Evolutionary conservation across 257 asterid species (phyloP), one percentile per base, ranked within the genome.

Genomic region (Solanum piurae): DNA sequence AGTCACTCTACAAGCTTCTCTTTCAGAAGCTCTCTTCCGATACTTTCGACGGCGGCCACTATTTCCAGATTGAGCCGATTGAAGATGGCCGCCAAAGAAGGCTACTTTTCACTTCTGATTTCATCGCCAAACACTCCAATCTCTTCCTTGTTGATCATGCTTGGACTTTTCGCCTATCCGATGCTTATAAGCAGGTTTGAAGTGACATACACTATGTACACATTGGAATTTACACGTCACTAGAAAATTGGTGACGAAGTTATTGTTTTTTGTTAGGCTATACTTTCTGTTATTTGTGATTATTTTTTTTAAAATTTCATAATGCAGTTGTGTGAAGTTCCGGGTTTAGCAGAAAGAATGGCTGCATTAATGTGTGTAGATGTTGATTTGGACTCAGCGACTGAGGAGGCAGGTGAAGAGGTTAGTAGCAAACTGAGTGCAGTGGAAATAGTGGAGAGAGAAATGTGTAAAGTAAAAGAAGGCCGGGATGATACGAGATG

Each of bases 121-220:
- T 46, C n/a, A 90, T 97, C 87, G 89, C 77, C 2, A 87, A 92
- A 89, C 91, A 95, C 62, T 94, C 98, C 33, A 93, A 96, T 89
- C 94, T 97, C 29, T 96, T 95, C 72, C 94, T 97, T 27, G 95
- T 97, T 14, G 99, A 97, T 93, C 98, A 96, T 90, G 99, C 99
- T 69, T 97, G 99, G 99, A 94, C 98, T 46, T 97, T 96, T 91
- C 98, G 99, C 52, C 94, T 96, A 40, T 87, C 95, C 89, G 98
- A 96, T 91, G 98, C 99, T 89, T 96, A 92, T 89, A 94, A 73
- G 46, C 82, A 73, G 82, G 82, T 73, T 33, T 73, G 46, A 73
- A 20, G 80, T 34, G 46, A 20, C 37, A 73, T 21, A 20, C 42
- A 16, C 38, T 72, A 4, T 8, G 18, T 29, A 3, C 79, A 55